Base-by-base conservation (phyloP, 805 yeast species). In the Myxozyma neglecta region DNA sequence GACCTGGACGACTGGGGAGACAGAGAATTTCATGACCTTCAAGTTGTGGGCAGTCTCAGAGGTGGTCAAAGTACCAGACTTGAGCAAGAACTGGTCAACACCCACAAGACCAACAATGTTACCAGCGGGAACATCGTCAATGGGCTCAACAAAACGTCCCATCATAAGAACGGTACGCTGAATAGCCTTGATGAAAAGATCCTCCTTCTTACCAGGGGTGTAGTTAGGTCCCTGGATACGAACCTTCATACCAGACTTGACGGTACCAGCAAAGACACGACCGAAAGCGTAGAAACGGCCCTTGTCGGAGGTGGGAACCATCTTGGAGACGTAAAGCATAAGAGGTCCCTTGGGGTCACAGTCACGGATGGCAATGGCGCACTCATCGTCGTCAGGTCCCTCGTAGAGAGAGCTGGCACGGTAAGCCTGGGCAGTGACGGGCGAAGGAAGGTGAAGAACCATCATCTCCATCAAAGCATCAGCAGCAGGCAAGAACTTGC, bases 271-370 rank as follows among this genome's bases (percentile, higher is more conserved):
- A 85, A 93, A 93, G 79, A 93, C 98, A 87, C 99, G 94, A 83
- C 99, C 99, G 85, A 93, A 94, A 78, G 99, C 99, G 88, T 91
- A 93, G 96, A 93, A 93, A 85, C 99, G 91, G 87, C 99, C 99
- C 86, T 93, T 94, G 83, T 93, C 99, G 74, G 98, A 93, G 79
- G 99, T 93, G 82, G 99, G 99, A 73, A 93, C 98, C 99, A 93
- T 93, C 97, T 93, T 93, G 83, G 98, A 94, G 77, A 93, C 94
- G 91, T 93, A 93, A 78, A 93, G 86, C 99, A 93, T 93, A 78
- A 93, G 88, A 79, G 93, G 98, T 75, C 96, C 97, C 76, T 81
- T 87, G 77, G 98, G 97, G 84, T 93, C 97, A 88, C 99, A 93
- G 87, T 89, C 87, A 85, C 88, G 91, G 84, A 93, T 93, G 76